Percentiles rank a stretch among this genome's conserved stretches.
phyloP scores from a whole-genome alignment of 352 stramenopile species.

The Saprolegnia diclina region DNA sequence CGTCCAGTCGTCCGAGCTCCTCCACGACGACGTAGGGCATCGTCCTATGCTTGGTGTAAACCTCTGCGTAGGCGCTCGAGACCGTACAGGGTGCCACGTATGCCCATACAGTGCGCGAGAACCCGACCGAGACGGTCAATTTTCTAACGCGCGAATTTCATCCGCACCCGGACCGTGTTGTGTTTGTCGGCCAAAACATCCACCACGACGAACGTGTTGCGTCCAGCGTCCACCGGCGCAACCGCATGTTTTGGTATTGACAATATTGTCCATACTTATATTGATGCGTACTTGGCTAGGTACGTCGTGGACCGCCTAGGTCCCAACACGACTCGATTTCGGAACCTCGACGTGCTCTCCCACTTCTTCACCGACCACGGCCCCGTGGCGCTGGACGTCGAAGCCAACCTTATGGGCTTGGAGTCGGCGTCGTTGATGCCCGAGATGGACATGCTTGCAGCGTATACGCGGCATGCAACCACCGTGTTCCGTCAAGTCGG shows the following conservation, averaged over 20 bases:
- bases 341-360: constrained; percentile 17
- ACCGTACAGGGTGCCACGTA: background rate
- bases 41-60: background rate
- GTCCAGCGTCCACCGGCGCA: constrained; percentile 1
- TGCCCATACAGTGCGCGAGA: constrained; percentile 3
- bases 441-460: background rate
- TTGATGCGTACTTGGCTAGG: constrained; percentile 11
- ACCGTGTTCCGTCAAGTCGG: background rate
- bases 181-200: constrained; percentile 28
- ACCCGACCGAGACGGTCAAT: constrained; percentile 22
- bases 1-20: background rate
- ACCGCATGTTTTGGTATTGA: constrained; percentile 23
- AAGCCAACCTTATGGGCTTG: background rate
- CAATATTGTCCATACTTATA: background rate
- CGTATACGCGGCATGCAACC: background rate
- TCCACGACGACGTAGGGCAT: background rate
- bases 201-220: constrained; percentile 22
- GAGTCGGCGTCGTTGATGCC: background rate
- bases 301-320: constrained; percentile 14
- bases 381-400: constrained; percentile 9
- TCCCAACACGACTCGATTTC: background rate
- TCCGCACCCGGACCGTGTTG: background rate
- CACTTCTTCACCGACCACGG: constrained; percentile 23
- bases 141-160: constrained; percentile 18
- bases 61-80: background rate